Evolutionary conservation across 257 asterid species (phyloP).

Genomic region (Primulina huaijiensis): DNA sequence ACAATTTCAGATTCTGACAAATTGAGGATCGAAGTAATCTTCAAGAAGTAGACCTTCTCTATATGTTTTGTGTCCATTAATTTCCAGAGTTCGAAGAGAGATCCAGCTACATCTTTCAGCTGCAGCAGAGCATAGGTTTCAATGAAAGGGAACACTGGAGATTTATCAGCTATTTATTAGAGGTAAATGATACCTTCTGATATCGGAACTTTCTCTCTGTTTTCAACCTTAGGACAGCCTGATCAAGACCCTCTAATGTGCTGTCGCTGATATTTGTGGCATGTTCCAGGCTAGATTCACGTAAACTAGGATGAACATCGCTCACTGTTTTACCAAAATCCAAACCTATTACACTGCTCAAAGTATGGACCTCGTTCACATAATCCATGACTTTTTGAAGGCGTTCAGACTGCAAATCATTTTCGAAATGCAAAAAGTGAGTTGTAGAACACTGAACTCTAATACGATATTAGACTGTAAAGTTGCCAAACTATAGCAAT

Average conservation of each 20-base stretch:
- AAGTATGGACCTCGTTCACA: constrained; percentile 83
- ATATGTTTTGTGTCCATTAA: constrained; percentile 71
- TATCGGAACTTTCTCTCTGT: constrained; percentile 68
- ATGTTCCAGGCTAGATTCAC: constrained; percentile 53
- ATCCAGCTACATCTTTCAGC: constrained; percentile 73
- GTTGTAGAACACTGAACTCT: not conserved
- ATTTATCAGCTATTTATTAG: constrained; percentile 15
- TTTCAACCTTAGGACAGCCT: constrained; percentile 61
- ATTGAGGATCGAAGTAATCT: constrained; percentile 52
- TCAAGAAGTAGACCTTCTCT: constrained; percentile 56
- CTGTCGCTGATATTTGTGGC: constrained; percentile 73
- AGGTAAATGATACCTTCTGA: constrained; percentile 61
- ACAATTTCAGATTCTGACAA: constrained; percentile 57
- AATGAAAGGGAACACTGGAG: constrained; percentile 24
- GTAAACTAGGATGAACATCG: constrained; percentile 86
- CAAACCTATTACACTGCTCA: constrained; percentile 68
- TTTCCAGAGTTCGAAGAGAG: constrained; percentile 82
- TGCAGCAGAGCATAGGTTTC: constrained; percentile 36
- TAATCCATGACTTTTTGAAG: constrained; percentile 67
- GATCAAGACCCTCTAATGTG: constrained; percentile 75
- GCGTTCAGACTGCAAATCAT: constrained; percentile 68
- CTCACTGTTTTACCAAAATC: constrained; percentile 77
- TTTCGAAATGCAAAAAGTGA: constrained; percentile 17
- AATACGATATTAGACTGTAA: not conserved
- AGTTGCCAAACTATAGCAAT: not conserved